Percentiles rank a stretch among this genome's conserved stretches.
These are phyloP conservation scores for Penicillium bialowiezense DNA, from an alignment of 495 filamentous ascomycete genomes.

Conservation along the genomic window DNA sequence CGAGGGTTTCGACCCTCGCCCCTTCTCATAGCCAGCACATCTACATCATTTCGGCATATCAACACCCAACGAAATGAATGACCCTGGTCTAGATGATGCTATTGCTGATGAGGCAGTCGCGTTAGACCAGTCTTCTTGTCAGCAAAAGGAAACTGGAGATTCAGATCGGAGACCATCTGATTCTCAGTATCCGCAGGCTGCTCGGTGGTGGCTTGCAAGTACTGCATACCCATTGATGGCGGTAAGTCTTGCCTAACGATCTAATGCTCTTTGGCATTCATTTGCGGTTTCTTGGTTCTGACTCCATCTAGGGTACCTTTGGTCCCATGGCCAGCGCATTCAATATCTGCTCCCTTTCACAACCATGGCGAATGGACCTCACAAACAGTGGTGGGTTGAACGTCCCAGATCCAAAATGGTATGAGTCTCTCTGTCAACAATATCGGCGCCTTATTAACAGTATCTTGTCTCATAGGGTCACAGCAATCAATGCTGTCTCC, in stretches of 20 bases:
- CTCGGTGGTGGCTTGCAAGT: constrained; percentile 82
- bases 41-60: background rate
- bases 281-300: background rate
- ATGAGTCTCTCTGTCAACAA: constrained; percentile 11
- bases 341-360: constrained; percentile 72
- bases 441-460: too few species aligned
- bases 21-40: background rate
- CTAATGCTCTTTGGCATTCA: too few species aligned
- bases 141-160: constrained; percentile 17
- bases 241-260: constrained; percentile 17
- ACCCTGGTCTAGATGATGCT: constrained; percentile 53
- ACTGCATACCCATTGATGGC: constrained; percentile 79
- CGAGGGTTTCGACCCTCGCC: background rate
- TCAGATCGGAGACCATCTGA: background rate
- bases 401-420: constrained; percentile 70
- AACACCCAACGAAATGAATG: constrained; percentile 49
- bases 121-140: constrained; percentile 37
- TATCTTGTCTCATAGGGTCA: constrained; percentile 45
- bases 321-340: constrained; percentile 83
- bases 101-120: constrained; percentile 47
- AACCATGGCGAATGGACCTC: constrained; percentile 63
- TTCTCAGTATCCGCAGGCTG: constrained; percentile 17
- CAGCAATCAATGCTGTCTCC: constrained; percentile 71
- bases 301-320: constrained; percentile 57
- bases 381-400: constrained; percentile 42